Conservation (phyloP, 257 asterid genomes). For the Plantago ovata region DNA sequence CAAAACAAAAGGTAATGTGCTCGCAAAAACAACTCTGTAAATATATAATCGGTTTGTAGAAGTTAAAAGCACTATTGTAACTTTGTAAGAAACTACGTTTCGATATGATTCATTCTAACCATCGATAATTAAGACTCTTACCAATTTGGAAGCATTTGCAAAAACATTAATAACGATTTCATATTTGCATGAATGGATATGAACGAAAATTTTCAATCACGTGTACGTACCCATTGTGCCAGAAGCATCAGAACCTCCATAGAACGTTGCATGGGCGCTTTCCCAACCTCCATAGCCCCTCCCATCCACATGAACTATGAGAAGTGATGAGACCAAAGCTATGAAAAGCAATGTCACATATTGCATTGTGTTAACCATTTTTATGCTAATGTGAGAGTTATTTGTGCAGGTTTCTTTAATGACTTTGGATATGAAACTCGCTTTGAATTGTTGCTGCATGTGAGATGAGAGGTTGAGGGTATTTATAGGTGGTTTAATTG, state of each 20-base stretch:
- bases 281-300: neutral
- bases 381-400: neutral
- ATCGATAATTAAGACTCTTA: no score
- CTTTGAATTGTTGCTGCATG: no score
- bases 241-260: conserved; percentile 8
- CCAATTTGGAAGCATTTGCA: no score
- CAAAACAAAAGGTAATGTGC: no score
- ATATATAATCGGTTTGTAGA: neutral
- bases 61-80: no score
- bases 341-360: neutral
- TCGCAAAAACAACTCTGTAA: no score
- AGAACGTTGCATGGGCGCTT: conserved; percentile 17
- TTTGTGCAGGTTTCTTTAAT: neutral
- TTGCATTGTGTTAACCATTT: neutral
- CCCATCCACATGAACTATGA: neutral
- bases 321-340: conserved; percentile 2
- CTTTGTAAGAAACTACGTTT: no score
- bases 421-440: no score
- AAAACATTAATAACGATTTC: no score
- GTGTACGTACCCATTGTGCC: conserved; percentile 15
- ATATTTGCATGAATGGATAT: no score
- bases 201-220: neutral
- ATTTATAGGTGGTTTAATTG: neutral
- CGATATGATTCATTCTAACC: no score
- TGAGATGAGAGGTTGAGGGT: no score